Evolutionary conservation across 495 filamentous ascomycete genomes (phyloP), one percentile per base, ranked within the genome.

Genomic region (Podospora comata): DNA sequence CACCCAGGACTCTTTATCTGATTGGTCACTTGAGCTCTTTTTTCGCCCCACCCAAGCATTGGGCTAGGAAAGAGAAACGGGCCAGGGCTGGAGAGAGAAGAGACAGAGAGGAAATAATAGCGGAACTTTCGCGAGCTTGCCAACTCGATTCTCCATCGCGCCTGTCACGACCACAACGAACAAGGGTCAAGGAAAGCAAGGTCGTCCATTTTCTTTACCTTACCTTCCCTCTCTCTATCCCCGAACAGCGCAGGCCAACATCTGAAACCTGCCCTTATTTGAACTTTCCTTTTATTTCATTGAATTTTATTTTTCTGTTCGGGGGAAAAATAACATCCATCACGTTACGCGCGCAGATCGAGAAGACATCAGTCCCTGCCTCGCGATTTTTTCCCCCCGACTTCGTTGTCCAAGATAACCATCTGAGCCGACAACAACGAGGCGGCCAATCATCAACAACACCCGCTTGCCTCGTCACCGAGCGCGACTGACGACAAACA

Each of bases 331-430:
- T 27, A 58, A 58, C 56, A 48, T 48, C 39, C 39, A 48, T 48
- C 39, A 48, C 39, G 39, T 13, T 48, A 48, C 39, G 56, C 56
- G 56, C 56, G 54, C 54, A 58, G 56, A 11, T 4, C 13, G 39
- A 18, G 39, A 32, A 20, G 13, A 20, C 23, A 58, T 20, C 23
- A 58, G 19, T 61, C 23, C 59, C 59, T 65, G 66, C 70, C 64
- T 71, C 64, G 65, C 70, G 70, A 60, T 28, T 64, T 66, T 70
- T 69, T 67, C 67, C 53, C 28, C 59, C 59, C 32, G 53, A n/a
- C 39, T 62, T 62, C 0, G 39, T 28, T 30, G 30, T 4, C 44
- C 57, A 26, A 15, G 16, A 6, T 61, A 59, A 9, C 56, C 7
- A 59, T 27, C 7, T 61, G 26, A 18, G 6, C 6, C 59, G 59